Conservation (phyloP, 2,329 filamentous ascomycete species). For the Cercospora zeina region DNA sequence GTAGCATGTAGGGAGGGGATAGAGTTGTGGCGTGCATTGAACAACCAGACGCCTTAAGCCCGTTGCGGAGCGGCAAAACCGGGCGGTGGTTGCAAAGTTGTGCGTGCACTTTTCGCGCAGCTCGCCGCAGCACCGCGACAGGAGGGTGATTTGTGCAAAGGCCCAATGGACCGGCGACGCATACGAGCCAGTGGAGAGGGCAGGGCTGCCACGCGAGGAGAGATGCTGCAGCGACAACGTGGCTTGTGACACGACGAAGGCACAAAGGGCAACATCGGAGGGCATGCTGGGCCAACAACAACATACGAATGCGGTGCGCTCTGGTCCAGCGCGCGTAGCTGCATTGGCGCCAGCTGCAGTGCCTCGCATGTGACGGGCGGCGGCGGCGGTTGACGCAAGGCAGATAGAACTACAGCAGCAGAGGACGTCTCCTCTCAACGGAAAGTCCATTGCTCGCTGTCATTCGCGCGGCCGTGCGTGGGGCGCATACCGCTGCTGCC, state of each 20-base stretch:
- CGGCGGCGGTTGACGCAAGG: neutral
- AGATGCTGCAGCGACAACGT: constrained; percentile 19
- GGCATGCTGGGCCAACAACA: neutral
- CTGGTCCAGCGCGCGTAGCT: constrained; percentile 15
- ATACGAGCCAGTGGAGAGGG: neutral
- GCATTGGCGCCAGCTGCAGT: constrained; percentile 20
- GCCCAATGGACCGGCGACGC: neutral
- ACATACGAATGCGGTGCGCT: constrained; percentile 14
- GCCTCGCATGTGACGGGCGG: constrained; percentile 1
- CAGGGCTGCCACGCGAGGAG: constrained; percentile 23
- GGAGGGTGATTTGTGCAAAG: neutral
- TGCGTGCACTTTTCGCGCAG: neutral
- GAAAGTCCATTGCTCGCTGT: neutral
- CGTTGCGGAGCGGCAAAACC: neutral
- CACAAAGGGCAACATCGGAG: constrained; percentile 18
- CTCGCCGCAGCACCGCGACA: neutral
- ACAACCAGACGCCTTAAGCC: neutral
- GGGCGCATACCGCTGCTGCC: constrained; percentile 2
- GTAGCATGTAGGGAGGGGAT: neutral
- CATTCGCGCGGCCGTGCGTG: constrained; percentile 8
- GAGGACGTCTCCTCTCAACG: neutral
- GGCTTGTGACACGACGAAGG: constrained; percentile 22
- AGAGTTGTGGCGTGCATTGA: constrained; percentile 15
- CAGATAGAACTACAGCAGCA: neutral
- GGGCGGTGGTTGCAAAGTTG: neutral